phyloP scores from a whole-genome alignment of 495 filamentous ascomycete species.

The Aspergillus heteromorphus region DNA sequence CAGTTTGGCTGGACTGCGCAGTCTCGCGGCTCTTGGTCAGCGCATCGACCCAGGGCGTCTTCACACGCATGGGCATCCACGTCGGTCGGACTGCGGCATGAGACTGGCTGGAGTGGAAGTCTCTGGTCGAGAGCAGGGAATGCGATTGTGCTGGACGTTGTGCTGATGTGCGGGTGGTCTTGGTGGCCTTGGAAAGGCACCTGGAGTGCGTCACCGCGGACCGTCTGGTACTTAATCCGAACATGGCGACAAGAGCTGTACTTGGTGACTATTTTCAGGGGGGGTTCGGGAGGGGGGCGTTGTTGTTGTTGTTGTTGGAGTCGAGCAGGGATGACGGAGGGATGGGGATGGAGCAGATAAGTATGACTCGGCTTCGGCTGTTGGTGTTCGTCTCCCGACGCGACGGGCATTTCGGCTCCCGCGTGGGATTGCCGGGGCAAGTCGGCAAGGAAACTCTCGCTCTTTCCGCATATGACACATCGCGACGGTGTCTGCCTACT shows the following conservation, averaged over 20 bases:
- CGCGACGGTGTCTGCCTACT: neutral
- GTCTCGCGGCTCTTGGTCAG: constrained; percentile 48
- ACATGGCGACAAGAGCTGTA: constrained; percentile 6
- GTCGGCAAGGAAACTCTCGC: constrained; percentile 12
- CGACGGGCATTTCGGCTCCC: constrained; percentile 11
- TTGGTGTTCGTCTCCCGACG: constrained; percentile 1
- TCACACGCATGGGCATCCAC: constrained; percentile 52
- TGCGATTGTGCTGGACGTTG: neutral
- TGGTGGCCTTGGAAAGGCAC: constrained; percentile 3
- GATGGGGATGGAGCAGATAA: neutral
- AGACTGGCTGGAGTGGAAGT: constrained; percentile 27
- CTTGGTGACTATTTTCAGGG: neutral
- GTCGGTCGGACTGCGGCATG: constrained; percentile 27
- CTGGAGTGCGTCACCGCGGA: constrained; percentile 13
- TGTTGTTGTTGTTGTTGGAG: too few relatives aligned
- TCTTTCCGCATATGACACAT: constrained; percentile 1
- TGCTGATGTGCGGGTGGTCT: neutral
- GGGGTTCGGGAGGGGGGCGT: too few relatives aligned
- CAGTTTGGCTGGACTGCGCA: constrained; percentile 20
- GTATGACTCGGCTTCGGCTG: constrained; percentile 1
- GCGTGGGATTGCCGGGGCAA: constrained; percentile 15
- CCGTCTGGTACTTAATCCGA: constrained; percentile 15
- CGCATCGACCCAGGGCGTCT: constrained; percentile 68
- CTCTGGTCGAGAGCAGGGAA: constrained; percentile 1
- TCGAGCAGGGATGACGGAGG: neutral